phyloP scores from a whole-genome alignment of 2,329 filamentous ascomycete species.

The Neocatenulostroma microsporum region DNA sequence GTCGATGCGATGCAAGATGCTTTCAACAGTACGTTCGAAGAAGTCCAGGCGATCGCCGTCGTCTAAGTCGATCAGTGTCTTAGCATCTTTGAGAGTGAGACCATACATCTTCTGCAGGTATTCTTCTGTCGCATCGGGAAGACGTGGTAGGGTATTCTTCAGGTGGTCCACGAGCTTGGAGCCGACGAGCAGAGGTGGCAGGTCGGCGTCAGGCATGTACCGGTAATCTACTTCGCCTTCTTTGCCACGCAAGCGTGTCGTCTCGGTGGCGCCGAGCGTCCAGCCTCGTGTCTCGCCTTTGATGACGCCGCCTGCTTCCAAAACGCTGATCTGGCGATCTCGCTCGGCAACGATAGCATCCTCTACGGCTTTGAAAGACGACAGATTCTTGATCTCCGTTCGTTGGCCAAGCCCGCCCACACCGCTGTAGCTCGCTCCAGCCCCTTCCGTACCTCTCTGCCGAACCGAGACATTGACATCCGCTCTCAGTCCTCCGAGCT shows the following conservation, averaged over 20 bases:
- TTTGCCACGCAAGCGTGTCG: slow-evolving; percentile 75
- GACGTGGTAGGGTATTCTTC: slow-evolving; percentile 53
- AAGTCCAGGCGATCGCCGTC: slow-evolving; percentile 74
- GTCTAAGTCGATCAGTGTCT: slow-evolving; percentile 69
- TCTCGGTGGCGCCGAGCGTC: slow-evolving; percentile 77
- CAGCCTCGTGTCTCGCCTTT: slow-evolving; percentile 88
- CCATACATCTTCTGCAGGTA: slow-evolving; percentile 51
- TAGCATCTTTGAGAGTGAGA: slow-evolving; percentile 72
- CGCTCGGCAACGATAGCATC: slow-evolving; percentile 89
- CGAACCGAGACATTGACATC: slow-evolving; percentile 93
- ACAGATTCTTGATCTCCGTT: slow-evolving; percentile 96
- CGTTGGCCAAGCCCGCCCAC: slow-evolving; percentile 66
- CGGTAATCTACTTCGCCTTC: slow-evolving; percentile 96
- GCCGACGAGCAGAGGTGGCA: slow-evolving; percentile 70
- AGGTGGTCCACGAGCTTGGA: slow-evolving; percentile 61
- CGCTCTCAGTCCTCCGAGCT: slow-evolving; percentile 78
- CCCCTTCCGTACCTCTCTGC: slow-evolving; percentile 38
- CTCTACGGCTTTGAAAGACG: slow-evolving; percentile 89
- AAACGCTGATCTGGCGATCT: slow-evolving; percentile 72
- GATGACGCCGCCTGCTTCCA: slow-evolving; percentile 67
- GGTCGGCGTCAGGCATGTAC: slow-evolving; percentile 96
- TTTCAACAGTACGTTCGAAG: slow-evolving; percentile 60
- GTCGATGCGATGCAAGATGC: slow-evolving; percentile 30
- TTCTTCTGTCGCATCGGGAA: slow-evolving; percentile 60
- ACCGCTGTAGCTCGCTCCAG: slow-evolving; percentile 46